Conservation (phyloP, 305 asterid genomes). For the Salvia sclarea region DNA sequence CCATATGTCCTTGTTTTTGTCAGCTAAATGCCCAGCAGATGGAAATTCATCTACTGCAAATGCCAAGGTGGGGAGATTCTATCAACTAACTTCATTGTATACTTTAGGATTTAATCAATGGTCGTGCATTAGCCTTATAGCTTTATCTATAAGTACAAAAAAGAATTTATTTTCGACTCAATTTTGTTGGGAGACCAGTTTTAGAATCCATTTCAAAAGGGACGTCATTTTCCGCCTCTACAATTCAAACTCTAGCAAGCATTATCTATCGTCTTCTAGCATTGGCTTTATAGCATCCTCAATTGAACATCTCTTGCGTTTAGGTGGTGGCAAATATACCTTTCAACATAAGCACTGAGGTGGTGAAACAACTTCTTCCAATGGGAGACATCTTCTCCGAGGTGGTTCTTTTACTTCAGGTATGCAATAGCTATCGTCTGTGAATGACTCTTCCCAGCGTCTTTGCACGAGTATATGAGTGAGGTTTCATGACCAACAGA, state of each 20-base stretch:
- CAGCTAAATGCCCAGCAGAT: constrained; percentile 36
- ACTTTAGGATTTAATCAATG: not conserved
- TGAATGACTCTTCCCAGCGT: not conserved
- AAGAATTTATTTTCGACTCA: not conserved
- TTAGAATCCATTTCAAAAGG: not conserved
- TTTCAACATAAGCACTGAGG: constrained; percentile 88
- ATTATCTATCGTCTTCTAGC: not conserved
- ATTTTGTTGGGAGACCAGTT: constrained; percentile 2
- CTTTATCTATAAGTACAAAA: not conserved
- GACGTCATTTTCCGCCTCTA: not conserved
- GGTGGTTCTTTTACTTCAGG: constrained; percentile 88
- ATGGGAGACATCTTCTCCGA: constrained; percentile 96
- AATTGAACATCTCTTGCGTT: not conserved
- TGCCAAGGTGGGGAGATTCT: constrained; percentile 62
- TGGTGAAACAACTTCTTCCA: constrained; percentile 91
- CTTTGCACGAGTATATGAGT: not conserved
- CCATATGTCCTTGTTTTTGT: constrained; percentile 63
- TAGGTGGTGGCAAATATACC: constrained; percentile 96
- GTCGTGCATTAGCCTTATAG: not conserved
- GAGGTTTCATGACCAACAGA: not conserved
- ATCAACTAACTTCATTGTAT: not conserved
- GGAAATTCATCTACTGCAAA: constrained; percentile 51
- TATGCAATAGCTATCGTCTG: constrained; percentile 28
- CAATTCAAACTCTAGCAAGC: not conserved
- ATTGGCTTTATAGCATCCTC: not conserved